A percentile compares a stretch with the other conserved stretches of the same genome.
Conservation (phyloP, 1,284 basidiomycete genomes). For the Leccinum glutinopallens region DNA sequence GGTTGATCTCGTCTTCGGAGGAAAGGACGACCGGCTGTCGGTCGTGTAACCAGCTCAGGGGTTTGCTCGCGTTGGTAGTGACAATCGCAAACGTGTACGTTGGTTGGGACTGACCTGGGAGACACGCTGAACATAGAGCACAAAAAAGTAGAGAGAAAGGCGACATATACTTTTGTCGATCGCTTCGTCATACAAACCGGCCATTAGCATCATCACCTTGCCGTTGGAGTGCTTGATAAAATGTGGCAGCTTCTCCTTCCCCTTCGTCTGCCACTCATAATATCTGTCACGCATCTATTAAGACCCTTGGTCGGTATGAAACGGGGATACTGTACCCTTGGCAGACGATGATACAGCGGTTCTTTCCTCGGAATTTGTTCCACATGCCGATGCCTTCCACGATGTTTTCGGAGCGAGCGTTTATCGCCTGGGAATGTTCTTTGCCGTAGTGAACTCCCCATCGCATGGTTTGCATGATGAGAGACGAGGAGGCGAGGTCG, state of each 20-base stretch:
- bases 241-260: no score
- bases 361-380: slow-evolving; percentile 75
- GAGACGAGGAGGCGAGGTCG: slow-evolving; percentile 5
- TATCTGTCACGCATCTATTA: slow-evolving; percentile 53
- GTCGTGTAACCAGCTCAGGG: slow-evolving; percentile 84
- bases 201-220: slow-evolving; percentile 80
- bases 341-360: slow-evolving; percentile 73
- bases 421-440: slow-evolving; percentile 82
- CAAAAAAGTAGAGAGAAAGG: not conserved
- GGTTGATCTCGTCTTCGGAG: slow-evolving; percentile 56
- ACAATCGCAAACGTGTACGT: slow-evolving; percentile 89
- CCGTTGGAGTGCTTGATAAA: no score
- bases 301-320: not conserved
- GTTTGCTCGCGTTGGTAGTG: slow-evolving; percentile 74
- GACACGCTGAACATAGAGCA: not conserved
- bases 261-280: slow-evolving; percentile 90
- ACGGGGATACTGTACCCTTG: slow-evolving; percentile 57
- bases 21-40: slow-evolving; percentile 90
- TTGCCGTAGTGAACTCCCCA: slow-evolving; percentile 92
- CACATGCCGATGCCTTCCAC: slow-evolving; percentile 66
- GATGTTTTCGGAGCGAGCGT: slow-evolving; percentile 87
- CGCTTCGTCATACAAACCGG: slow-evolving; percentile 84
- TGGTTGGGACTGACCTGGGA: slow-evolving; percentile 54
- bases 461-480: slow-evolving; percentile 75
- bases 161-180: slow-evolving; percentile 56